phyloP scores from a whole-genome alignment of 257 asterid genomes.

The Penstemon eatonii region DNA sequence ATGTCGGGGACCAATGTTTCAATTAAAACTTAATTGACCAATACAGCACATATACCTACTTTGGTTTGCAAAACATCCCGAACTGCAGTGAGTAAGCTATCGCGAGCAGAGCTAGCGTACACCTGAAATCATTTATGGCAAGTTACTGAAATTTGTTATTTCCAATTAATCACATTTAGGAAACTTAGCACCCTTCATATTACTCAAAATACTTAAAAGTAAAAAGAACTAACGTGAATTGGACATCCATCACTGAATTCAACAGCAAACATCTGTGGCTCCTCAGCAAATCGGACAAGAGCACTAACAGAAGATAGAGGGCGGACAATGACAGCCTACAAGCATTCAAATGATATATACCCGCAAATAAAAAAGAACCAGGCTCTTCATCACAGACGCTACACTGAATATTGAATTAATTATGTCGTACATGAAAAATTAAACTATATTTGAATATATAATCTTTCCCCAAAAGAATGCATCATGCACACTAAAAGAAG shows the following conservation, averaged over 20 bases:
- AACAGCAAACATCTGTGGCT: conserved; percentile 99
- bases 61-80: conserved; percentile 90
- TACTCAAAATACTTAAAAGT: conserved; percentile 21
- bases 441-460: neutral
- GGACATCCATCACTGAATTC: conserved; percentile 99
- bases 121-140: conserved; percentile 56
- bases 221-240: conserved; percentile 65
- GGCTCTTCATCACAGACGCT: conserved; percentile 9
- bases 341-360: conserved; percentile 27
- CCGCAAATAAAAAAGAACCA: conserved; percentile 11
- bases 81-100: conserved; percentile 94
- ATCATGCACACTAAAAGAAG: conserved; percentile 14
- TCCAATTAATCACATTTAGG: conserved; percentile 6
- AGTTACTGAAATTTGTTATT: neutral
- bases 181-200: conserved; percentile 25
- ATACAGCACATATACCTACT: conserved; percentile 63
- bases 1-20: neutral
- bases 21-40: conserved; percentile 28
- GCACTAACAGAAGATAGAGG: conserved; percentile 92
- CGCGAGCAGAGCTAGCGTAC: conserved; percentile 97
- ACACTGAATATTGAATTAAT: conserved; percentile 7
- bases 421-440: neutral
- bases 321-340: conserved; percentile 92
- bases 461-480: conserved; percentile 9
- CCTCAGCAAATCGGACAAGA: conserved; percentile 98